Conservation (phyloP, 768 basidiomycete species). For the Mycena metata region DNA sequence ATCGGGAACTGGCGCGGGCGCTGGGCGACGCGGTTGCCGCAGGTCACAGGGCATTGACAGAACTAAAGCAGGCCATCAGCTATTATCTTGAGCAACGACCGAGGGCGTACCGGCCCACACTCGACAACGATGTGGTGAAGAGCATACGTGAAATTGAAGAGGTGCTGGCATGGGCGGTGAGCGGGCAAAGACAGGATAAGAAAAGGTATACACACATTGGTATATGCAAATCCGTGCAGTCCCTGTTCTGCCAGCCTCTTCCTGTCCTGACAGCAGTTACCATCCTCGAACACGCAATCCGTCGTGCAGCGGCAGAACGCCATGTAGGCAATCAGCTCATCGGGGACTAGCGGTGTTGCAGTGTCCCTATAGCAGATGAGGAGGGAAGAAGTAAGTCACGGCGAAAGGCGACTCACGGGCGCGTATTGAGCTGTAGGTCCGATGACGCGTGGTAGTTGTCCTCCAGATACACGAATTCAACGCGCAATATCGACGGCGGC, state of each 20-base stretch:
- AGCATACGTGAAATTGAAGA: conserved; percentile 34
- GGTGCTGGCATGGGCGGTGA: conserved; percentile 5
- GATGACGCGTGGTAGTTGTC: conserved; percentile 9
- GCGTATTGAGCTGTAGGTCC: not conserved
- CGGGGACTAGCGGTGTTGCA: not conserved
- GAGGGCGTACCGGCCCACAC: conserved; percentile 40
- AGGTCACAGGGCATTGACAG: conserved; percentile 45
- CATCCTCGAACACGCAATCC: not conserved
- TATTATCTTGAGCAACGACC: not conserved
- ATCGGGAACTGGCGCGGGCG: conserved; percentile 55
- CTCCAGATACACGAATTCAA: conserved; percentile 28
- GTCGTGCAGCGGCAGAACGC: conserved; percentile 2
- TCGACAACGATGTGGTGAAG: conserved; percentile 38
- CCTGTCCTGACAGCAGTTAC: not conserved
- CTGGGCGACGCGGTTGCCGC: conserved; percentile 62
- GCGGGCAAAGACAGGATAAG: not conserved
- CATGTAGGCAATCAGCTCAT: not conserved
- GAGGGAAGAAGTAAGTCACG: not conserved
- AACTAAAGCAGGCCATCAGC: conserved; percentile 15
- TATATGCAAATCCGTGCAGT: conserved; percentile 17
- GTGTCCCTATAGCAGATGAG: not conserved
- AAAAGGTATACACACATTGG: conserved; percentile 18
- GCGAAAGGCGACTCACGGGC: not conserved
- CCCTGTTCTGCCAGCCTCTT: not conserved
- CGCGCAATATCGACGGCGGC: not conserved